phyloP scores from a whole-genome alignment of 768 basidiomycete species.

The Cystofilobasidium capitatum region DNA sequence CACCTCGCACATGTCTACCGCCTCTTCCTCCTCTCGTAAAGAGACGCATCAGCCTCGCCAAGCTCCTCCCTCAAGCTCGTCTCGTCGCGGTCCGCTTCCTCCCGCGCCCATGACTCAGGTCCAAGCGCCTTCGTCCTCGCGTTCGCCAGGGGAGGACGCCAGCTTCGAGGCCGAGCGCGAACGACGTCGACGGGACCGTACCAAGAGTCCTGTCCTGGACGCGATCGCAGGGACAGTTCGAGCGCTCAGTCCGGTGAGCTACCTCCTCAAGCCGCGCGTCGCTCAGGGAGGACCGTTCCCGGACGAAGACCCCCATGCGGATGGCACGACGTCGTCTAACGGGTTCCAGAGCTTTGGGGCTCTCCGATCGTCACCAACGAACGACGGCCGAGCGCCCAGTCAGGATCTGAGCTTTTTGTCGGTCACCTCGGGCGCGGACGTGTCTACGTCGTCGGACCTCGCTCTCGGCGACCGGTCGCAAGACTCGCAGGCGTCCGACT shows the following conservation, averaged over 20 bases:
- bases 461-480: conserved; percentile 8
- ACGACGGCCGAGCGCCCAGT: background rate
- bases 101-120: conserved; percentile 33
- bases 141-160: conserved; percentile 12
- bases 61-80: conserved; percentile 43
- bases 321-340: too few species aligned
- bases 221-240: conserved; percentile 20
- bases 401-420: conserved; percentile 20
- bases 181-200: conserved; percentile 12
- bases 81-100: conserved; percentile 25
- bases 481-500: conserved; percentile 10
- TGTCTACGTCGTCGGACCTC: background rate
- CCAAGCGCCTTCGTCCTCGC: conserved; percentile 21
- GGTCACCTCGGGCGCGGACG: conserved; percentile 14
- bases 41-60: conserved; percentile 62
- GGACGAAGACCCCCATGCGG: conserved; percentile 46
- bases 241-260: conserved; percentile 15
- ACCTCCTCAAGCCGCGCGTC: conserved; percentile 20
- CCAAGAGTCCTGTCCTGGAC: conserved; percentile 16
- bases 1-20: conserved; percentile 6
- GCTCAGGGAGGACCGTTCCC: conserved; percentile 40
- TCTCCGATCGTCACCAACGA: conserved; percentile 1
- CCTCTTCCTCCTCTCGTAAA: conserved; percentile 7
- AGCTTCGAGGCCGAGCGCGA: conserved; percentile 9
- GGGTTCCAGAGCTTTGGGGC: conserved; percentile 19